phyloP scores from a whole-genome alignment of 225 moss, liverwort and hornwort species.

The Polytrichum commune region DNA sequence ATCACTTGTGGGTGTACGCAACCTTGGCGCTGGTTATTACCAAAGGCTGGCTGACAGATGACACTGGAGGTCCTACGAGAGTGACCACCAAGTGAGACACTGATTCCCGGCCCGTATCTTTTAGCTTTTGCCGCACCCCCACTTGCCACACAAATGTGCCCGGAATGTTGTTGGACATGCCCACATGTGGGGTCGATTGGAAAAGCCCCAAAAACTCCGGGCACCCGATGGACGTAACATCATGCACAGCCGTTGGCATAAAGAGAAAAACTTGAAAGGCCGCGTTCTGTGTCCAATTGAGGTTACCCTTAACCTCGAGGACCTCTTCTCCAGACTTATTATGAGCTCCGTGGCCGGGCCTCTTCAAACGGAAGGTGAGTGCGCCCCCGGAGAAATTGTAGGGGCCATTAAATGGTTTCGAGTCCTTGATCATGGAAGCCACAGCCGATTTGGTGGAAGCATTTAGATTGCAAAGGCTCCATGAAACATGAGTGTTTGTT shows the following conservation, averaged over 20 bases:
- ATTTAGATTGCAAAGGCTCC: not conserved
- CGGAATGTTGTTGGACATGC: not conserved
- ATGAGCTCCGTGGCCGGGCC: not conserved
- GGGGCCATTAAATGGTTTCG: not conserved
- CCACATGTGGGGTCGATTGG: not conserved
- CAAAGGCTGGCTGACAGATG: not conserved
- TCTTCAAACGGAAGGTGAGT: slow-evolving; percentile 1
- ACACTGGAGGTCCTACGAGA: not conserved
- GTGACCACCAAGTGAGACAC: slow-evolving; percentile 1
- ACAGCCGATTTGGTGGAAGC: not conserved
- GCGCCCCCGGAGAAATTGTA: not conserved
- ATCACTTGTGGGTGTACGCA: too few relatives aligned
- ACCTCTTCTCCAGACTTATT: not conserved
- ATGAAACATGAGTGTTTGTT: not conserved
- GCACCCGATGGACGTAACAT: not conserved
- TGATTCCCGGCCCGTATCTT: not conserved
- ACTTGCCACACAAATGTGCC: not conserved
- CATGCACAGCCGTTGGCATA: not conserved
- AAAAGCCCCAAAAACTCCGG: not conserved
- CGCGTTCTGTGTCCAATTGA: not conserved
- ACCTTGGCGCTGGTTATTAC: not conserved
- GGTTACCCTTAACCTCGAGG: not conserved
- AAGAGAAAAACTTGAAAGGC: not conserved
- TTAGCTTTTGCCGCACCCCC: not conserved
- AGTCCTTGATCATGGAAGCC: not conserved